Evolutionary conservation across 345 rosid species (phyloP).

Genomic region (Populus simonii): DNA sequence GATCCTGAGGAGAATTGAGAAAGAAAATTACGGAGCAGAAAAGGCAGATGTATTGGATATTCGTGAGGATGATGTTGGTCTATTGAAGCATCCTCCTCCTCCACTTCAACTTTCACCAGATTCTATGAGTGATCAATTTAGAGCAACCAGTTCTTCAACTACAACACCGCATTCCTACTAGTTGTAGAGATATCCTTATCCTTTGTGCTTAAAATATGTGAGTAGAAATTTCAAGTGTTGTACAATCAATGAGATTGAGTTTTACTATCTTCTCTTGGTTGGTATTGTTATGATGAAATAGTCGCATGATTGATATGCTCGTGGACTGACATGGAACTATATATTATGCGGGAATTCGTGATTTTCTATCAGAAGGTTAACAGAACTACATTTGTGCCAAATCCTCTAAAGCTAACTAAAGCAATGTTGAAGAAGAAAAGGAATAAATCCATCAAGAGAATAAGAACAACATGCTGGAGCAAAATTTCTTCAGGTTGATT

Average conservation of each 20-base stretch:
- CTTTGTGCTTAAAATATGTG: neutral
- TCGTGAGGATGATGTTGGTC: constrained; percentile 47
- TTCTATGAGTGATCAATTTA: constrained; percentile 46
- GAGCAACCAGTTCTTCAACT: constrained; percentile 47
- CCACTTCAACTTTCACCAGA: constrained; percentile 41
- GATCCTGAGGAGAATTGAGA: constrained; percentile 45
- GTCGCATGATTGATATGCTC: neutral
- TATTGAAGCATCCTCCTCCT: constrained; percentile 43
- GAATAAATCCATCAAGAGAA: constrained; percentile 41
- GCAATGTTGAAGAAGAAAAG: constrained; percentile 65
- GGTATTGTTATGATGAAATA: neutral
- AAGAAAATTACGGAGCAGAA: constrained; percentile 22
- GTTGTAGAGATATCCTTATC: neutral
- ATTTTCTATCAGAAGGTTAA: constrained; percentile 67
- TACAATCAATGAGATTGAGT: neutral
- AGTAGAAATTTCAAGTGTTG: neutral
- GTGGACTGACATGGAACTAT: neutral
- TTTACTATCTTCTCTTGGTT: neutral
- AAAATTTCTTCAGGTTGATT: constrained; percentile 63
- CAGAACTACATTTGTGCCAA: constrained; percentile 38
- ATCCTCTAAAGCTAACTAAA: constrained; percentile 39
- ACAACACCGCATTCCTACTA: constrained; percentile 25
- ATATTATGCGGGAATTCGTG: constrained; percentile 58
- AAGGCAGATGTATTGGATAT: constrained; percentile 44
- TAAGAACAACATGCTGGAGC: constrained; percentile 64